A percentile compares a stretch with the other conserved stretches of the same genome.
Conservation (phyloP, 2,329 filamentous ascomycete genomes). For the Colletotrichum sojae region DNA sequence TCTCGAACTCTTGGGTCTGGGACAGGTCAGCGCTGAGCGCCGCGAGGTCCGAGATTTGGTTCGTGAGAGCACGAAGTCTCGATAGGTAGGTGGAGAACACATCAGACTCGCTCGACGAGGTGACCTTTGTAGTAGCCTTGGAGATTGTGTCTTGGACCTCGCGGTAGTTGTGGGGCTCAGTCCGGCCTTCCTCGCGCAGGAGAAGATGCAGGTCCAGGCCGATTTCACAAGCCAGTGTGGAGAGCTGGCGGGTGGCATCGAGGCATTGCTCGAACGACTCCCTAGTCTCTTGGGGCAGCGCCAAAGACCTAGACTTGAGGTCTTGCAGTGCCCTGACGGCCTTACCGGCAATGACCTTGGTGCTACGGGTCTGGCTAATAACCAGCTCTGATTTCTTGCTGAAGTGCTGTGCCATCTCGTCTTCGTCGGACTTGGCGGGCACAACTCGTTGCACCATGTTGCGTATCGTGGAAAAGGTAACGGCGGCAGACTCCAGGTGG, state of each 20-base stretch:
- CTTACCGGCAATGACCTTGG: conserved; percentile 88
- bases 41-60: conserved; percentile 78
- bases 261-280: conserved; percentile 81
- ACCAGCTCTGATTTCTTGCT: conserved; percentile 79
- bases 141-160: conserved; percentile 78
- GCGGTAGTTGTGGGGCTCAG: conserved; percentile 74
- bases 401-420: conserved; percentile 78
- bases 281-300: conserved; percentile 76
- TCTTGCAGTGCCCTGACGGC: conserved; percentile 83
- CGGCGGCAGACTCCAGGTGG: conserved; percentile 83
- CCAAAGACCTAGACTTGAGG: conserved; percentile 80
- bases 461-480: conserved; percentile 74
- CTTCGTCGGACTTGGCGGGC: conserved; percentile 68
- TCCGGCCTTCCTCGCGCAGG: conserved; percentile 79
- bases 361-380: conserved; percentile 82
- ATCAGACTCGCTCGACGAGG: conserved; percentile 73
- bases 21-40: conserved; percentile 79
- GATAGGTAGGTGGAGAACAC: conserved; percentile 78
- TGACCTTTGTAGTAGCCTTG: conserved; percentile 65
- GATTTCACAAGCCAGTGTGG: conserved; percentile 75
- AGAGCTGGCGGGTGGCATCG: conserved; percentile 73
- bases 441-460: conserved; percentile 78
- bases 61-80: conserved; percentile 75
- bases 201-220: conserved; percentile 77
- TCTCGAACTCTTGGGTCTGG: conserved; percentile 85